Percentiles rank a stretch among this genome's conserved stretches.
Evolutionary conservation across 140 eudicot species (phyloP).

Genomic region (Stevia rebaudiana): DNA sequence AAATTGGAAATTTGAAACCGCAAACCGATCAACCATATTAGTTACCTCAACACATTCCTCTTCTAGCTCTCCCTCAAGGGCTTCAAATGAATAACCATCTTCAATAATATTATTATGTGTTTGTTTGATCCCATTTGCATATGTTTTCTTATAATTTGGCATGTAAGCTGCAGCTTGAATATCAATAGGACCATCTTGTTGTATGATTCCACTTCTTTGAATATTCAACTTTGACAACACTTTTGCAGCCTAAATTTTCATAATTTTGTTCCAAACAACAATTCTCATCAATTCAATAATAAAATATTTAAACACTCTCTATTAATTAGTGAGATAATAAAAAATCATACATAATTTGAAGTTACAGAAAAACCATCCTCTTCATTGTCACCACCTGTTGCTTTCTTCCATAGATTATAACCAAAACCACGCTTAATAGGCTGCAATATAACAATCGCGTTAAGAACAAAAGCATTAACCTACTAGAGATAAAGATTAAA

Average conservation of each 20-base stretch:
- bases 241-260: conserved; percentile 54
- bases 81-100: conserved; percentile 28
- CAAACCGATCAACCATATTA: conserved; percentile 19
- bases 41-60: conserved; percentile 28
- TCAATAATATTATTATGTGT: conserved; percentile 21
- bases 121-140: conserved; percentile 18
- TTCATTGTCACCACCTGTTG: conserved; percentile 30
- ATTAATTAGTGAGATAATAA: neutral
- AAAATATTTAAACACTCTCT: neutral
- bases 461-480: neutral
- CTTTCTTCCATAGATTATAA: conserved; percentile 36
- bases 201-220: conserved; percentile 31
- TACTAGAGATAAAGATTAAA: too few species aligned
- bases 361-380: conserved; percentile 52
- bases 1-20: conserved; percentile 20
- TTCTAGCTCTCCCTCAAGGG: conserved; percentile 21
- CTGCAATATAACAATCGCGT: conserved; percentile 28
- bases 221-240: conserved; percentile 49
- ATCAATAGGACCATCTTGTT: conserved; percentile 24
- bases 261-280: conserved; percentile 15
- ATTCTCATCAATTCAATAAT: neutral
- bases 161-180: conserved; percentile 18
- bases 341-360: conserved; percentile 41
- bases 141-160: conserved; percentile 10
- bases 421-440: conserved; percentile 36